Base-by-base conservation (phyloP, 116 monocot genomes). In the Zostera marina region DNA sequence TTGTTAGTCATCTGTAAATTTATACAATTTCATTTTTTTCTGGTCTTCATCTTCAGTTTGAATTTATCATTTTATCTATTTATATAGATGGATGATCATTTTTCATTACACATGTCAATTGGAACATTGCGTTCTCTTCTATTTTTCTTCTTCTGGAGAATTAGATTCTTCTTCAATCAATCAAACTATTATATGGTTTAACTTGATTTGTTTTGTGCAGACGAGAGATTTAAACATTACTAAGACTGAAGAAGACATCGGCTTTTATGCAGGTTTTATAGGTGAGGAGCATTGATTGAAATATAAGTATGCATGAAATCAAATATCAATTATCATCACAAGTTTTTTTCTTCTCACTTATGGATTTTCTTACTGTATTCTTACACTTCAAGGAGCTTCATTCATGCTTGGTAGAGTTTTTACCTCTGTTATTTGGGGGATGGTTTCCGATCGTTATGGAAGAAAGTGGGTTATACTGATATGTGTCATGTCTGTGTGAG, bases 331-430 rank as follows among this genome's bases (percentile, higher is more conserved):
- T 17, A 17, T 20, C 20, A 32, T 32, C 32, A 5, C 32, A 32
- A 32, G 2, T 49, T 7, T 5, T 20, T 17, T 49, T 49, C 15
- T 20, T 32, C 8, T 42, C n/a, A n/a, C n/a, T n/a, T n/a, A n/a
- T n/a, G 15, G 7, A 23, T 63, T 53, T 5, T 32, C 32, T 32
- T 32, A 5, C 5, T 2, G 32, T 1, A 5, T 9, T 51, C 46
- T 23, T 69, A 26, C 54, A 41, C 9, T 57, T 63, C 54, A 72
- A 82, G 82, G 82, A 40, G 68, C 77, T 74, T 22, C 82, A 52
- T 82, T 79, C 62, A 82, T 87, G 82, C 45, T 72, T 69, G 81
- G 87, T 16, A 84, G 90, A 76, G 69, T 66, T 26, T 59, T 85
- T 52, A 81, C 85, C 41, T 74, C 90, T 40, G 53, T 79, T 41